Conservation (phyloP, 208 protist species). For the Plasmodiophora brassicae region DNA sequence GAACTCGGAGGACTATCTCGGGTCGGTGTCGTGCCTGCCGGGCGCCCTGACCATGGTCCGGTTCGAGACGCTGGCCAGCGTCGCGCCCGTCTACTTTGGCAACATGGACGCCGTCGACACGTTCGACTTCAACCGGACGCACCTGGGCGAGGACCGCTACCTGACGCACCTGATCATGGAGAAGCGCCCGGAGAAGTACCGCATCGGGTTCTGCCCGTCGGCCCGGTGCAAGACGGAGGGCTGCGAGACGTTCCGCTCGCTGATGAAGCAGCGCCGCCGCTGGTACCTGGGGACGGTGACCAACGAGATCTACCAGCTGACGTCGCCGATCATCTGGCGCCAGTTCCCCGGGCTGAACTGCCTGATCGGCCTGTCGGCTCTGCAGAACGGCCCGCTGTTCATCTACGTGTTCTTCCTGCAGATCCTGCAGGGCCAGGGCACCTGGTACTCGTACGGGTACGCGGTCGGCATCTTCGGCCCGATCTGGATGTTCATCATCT, state of each 20-base stretch:
- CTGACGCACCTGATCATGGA: conserved; percentile 31
- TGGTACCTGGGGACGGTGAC: conserved; percentile 15
- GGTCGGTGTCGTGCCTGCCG: conserved; percentile 15
- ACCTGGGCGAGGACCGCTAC: conserved; percentile 20
- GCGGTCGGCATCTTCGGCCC: not conserved
- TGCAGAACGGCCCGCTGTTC: conserved; percentile 14
- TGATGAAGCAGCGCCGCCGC: conserved; percentile 22
- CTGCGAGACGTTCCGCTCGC: not conserved
- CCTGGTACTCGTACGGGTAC: not conserved
- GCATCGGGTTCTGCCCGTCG: conserved; percentile 23
- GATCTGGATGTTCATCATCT: not conserved
- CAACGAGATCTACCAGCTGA: conserved; percentile 37
- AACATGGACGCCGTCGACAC: not conserved
- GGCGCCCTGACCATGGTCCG: conserved; percentile 16
- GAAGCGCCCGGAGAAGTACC: conserved; percentile 2
- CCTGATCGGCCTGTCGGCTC: not conserved
- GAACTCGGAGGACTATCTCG: conserved; percentile 15
- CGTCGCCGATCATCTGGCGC: conserved; percentile 5
- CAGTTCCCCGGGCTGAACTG: not conserved
- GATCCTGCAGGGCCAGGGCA: not conserved
- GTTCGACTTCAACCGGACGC: conserved; percentile 30
- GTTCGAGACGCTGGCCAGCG: not conserved
- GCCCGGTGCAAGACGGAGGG: conserved; percentile 13
- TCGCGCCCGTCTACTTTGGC: not conserved
- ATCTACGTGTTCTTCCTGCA: conserved; percentile 20